Base-by-base conservation (phyloP, 345 rosid species). In the Eutrema yunnanense region DNA sequence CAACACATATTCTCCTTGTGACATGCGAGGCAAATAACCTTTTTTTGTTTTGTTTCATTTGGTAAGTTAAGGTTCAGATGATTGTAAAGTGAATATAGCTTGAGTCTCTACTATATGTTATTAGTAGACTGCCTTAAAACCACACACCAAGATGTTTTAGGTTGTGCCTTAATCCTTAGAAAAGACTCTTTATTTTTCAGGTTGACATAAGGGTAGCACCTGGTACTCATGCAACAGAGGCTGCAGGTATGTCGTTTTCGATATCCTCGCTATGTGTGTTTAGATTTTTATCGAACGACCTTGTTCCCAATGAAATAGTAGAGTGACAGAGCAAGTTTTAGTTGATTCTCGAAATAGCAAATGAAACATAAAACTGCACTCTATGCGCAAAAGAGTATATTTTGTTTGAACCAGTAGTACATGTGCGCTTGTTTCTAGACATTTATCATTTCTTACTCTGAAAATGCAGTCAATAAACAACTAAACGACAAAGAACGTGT, bases 201-300 rank as follows among this genome's bases (percentile, higher is more conserved):
- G 82, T 96, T 72, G 98, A 92, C 76, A 88, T 96, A 62, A 87
- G 82, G 85, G 86, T 96, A 44, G 97, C 98, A 8, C 96, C 98
- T 14, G 99, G 98, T 81, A 85, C 86, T 73, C 99, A 90, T 80
- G 97, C 88, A 69, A 84, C 92, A 50, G 99, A 96, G 84, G 95
- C 86, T 82, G 92, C 96, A 83, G 84, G 97, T 92, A 78, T 34
- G 57, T 22, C 9, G n/a, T 8, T 44, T 46, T 52, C 29, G 11
- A 57, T 49, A 49, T 49, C 36, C 29, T 9, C 16, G 8, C 19
- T 61, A 16, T 50, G 8, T 1, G 8, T 59, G 8, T 72, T 43
- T 32, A n/a, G 70, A 8, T 43, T 62, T 62, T 43, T 8, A 62
- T n/a, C 27, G 0, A 4, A 30, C 3, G 32, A 41, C 29, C 53